These are phyloP conservation scores for Claviceps spartinae DNA, from an alignment of 2,329 filamentous ascomycete species.

Conservation along the genomic window DNA sequence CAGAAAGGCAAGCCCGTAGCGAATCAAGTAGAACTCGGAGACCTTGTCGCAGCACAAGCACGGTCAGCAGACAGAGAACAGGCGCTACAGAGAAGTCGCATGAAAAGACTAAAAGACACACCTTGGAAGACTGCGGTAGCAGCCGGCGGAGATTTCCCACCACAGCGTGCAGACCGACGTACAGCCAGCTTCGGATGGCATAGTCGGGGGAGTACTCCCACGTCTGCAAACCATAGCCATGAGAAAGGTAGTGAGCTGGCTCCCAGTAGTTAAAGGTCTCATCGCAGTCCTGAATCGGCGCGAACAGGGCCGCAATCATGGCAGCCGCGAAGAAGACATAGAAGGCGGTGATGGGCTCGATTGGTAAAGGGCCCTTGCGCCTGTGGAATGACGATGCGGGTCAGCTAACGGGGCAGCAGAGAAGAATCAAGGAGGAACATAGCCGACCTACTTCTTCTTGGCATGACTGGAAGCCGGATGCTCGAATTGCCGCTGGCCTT, in stretches of 20 bases:
- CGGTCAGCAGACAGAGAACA: neutral
- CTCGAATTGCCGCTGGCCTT: slow-evolving; percentile 25
- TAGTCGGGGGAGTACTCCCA: slow-evolving; percentile 98
- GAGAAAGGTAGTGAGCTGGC: slow-evolving; percentile 82
- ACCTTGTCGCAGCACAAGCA: slow-evolving; percentile 25
- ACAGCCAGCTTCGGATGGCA: slow-evolving; percentile 91
- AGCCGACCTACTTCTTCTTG: slow-evolving; percentile 32
- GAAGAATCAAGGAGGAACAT: neutral
- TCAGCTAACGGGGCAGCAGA: neutral
- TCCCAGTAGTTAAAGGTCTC: slow-evolving; percentile 99
- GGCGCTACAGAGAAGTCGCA: neutral
- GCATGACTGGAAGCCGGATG: slow-evolving; percentile 37
- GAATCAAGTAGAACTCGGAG: slow-evolving; percentile 77
- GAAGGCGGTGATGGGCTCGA: slow-evolving; percentile 65
- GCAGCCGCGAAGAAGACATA: slow-evolving; percentile 67
- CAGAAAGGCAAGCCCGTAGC: slow-evolving; percentile 56
- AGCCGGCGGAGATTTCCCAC: slow-evolving; percentile 54
- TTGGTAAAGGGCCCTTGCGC: slow-evolving; percentile 41
- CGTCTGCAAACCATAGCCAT: slow-evolving; percentile 88
- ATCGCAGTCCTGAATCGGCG: slow-evolving; percentile 94
- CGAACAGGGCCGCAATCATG: slow-evolving; percentile 61
- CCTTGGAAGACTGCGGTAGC: slow-evolving; percentile 47
- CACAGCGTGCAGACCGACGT: slow-evolving; percentile 66
- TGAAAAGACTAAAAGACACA: slow-evolving; percentile 9
- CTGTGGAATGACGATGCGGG: slow-evolving; percentile 16